phyloP scores from a whole-genome alignment of 1,284 basidiomycete species.

The Cryptococcus sp. region DNA sequence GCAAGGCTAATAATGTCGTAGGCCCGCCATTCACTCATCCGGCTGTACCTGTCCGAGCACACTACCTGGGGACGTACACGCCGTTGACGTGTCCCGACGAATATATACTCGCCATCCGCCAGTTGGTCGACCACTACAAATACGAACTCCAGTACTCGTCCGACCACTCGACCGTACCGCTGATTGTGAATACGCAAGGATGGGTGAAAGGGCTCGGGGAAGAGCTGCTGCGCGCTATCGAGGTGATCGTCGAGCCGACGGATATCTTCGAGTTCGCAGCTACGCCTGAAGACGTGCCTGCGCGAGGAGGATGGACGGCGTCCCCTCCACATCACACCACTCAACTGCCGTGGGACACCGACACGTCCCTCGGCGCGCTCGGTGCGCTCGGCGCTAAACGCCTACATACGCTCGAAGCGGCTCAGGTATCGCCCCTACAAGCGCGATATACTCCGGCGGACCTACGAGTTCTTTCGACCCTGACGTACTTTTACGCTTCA shows the following conservation, averaged over 20 bases:
- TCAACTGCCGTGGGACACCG: slow-evolving; percentile 19
- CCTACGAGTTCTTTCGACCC: slow-evolving; percentile 67
- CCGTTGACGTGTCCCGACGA: slow-evolving; percentile 77
- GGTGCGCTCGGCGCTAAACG: slow-evolving; percentile 1
- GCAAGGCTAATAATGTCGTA: slow-evolving; percentile 40
- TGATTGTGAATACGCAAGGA: slow-evolving; percentile 94
- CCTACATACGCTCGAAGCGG: slow-evolving; percentile 36
- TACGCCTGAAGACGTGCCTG: slow-evolving; percentile 6
- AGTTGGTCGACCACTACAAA: slow-evolving; percentile 70
- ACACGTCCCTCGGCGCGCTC: slow-evolving; percentile 1
- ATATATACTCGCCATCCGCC: slow-evolving; percentile 71
- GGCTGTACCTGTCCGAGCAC: slow-evolving; percentile 68
- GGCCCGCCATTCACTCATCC: slow-evolving; percentile 85
- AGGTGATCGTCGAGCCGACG: slow-evolving; percentile 66
- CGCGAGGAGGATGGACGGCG: slow-evolving; percentile 33
- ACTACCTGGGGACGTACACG: slow-evolving; percentile 79
- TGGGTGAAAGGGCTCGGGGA: slow-evolving; percentile 94
- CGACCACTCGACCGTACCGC: slow-evolving; percentile 64
- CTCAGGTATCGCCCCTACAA: slow-evolving; percentile 48
- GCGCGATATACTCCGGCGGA: slow-evolving; percentile 70
- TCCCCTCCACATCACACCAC: slow-evolving; percentile 25
- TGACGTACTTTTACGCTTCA: slow-evolving; percentile 76
- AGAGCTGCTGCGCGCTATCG: slow-evolving; percentile 72
- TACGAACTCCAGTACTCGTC: slow-evolving; percentile 63
- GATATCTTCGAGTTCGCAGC: slow-evolving; percentile 63